Base-by-base conservation (phyloP, 2,329 filamentous ascomycete genomes). In the Emydomyces testavorans region DNA sequence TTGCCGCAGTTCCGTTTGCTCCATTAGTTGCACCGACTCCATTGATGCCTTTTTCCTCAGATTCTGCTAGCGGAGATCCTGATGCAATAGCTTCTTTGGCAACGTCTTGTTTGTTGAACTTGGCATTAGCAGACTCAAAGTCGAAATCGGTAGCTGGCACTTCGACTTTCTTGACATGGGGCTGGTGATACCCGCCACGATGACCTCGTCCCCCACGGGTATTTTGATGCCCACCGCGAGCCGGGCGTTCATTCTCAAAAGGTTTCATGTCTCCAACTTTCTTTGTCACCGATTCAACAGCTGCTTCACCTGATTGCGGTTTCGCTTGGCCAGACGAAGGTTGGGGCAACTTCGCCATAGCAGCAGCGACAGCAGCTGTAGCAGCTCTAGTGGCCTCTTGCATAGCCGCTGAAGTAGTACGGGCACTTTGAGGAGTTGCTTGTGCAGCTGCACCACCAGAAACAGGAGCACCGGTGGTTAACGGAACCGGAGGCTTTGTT, bases 131-230 rank as follows among this genome's bases (percentile, higher is more conserved):
- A 13, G 77, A 78, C 56, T 83, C 84, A 60, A 98, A 98, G 61
- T 98, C 90, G 58, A 89, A 98, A 61, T 96, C 92, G 1, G 85
- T 81, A 40, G 83, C 78, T 0, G 92, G 92, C 2, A 98, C 85
- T 46, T 94, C 89, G 26, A 96, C 79, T 68, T 86, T 92, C 57
- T 75, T 71, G 41, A 74, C 69, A 50, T 70, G 62, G 39, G 62
- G 60, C 29, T 67, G 69, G 35, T 64, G 57, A 11, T 70, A 62
- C 49, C 64, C 59, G 44, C 65, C 59, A 38, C 73, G 69, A 50
- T 68, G 61, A 35, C 64, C 67, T 47, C 71, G 64, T 28, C 69
- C 69, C 38, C 75, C 71, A 44, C 75, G 63, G 47, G 59, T 53
- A 37, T 62, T 59, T 18, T 65, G 67, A 50, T 66, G 61, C 38